Evolutionary conservation across 2,329 filamentous ascomycete species (phyloP).

Genomic region (Erysiphe pulchra): DNA sequence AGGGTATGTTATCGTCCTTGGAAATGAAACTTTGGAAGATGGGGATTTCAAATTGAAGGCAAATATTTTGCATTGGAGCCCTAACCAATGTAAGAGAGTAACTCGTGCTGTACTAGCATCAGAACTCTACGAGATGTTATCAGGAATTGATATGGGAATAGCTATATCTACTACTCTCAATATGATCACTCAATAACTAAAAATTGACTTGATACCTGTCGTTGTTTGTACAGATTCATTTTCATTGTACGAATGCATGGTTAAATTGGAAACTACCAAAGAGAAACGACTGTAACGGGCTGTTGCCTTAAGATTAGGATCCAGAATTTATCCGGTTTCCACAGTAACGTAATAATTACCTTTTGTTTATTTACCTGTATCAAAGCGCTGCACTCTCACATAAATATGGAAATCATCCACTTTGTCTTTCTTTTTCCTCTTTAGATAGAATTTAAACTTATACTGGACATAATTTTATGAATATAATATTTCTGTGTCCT

Average conservation of each 20-base stretch:
- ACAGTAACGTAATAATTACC: no score
- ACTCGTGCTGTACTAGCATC: conserved; percentile 3
- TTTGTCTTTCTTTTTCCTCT: no score
- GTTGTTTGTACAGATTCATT: no score
- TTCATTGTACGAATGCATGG: no score
- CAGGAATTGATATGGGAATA: conserved; percentile 2
- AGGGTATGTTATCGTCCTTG: background rate
- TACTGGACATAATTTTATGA: no score
- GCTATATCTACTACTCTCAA: conserved; percentile 1
- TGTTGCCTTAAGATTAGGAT: no score
- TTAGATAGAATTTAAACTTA: no score
- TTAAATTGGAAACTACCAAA: no score
- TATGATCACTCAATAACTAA: conserved; percentile 1
- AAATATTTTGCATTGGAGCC: conserved; percentile 1
- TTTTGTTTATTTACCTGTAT: background rate
- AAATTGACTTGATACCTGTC: background rate
- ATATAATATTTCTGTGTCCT: no score
- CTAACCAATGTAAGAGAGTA: conserved; percentile 1
- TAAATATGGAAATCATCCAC: no score
- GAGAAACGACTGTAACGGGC: no score
- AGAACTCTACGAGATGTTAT: conserved; percentile 3
- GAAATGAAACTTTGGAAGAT: background rate
- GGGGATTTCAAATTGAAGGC: background rate
- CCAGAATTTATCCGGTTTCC: no score
- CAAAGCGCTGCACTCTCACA: background rate